Evolutionary conservation across 768 basidiomycete species (phyloP), one percentile per base, ranked within the genome.

Genomic region (Cystobasidium ongulense): DNA sequence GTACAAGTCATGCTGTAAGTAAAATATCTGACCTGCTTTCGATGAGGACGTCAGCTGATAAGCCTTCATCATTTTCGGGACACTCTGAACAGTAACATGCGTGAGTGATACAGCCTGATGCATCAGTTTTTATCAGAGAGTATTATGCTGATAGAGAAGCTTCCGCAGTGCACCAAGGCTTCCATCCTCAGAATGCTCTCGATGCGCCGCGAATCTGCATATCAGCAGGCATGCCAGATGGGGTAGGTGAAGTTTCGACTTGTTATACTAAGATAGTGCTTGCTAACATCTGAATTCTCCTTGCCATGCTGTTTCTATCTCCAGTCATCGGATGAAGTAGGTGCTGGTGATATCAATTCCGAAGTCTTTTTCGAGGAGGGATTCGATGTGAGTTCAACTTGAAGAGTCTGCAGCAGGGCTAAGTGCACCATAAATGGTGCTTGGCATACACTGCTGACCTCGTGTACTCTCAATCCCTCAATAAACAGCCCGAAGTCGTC

Each of bases 121-220:
- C 46, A 17, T 21, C 27, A 21, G 25, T 15, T 15, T 7, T 3
- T 70, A 17, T 25, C 8, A 31, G 33, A 31, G 11, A 27, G 29
- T 62, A 41, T 75, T 25, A 65, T 77, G 27, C 82, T 97, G 33
- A 96, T 93, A 79, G 4, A 17, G 5, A 15, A 75, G 75, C 38
- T 3, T 59, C 72, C 63, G 23, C 39, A 62, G 86, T 96, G 64
- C 85, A 97, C 31, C 86, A 92, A 57, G 94, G 94, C 1, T 91
- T 87, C 80, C 89, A 88, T 1, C 85, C 88, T 0, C 96, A 99
- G 82, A 87, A 90, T 1, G 90, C 93, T 17, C 86, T 99, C 41
- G 95, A 97, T 81, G 89, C 92, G 0, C 95, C 94, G 10, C 87
- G 95, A 17, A 96, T 98, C 83, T 98, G 94, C 80, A 97, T 98